These are phyloP conservation scores for Leccinum rimulosum DNA, from an alignment of 768 basidiomycete species.

Conservation along the genomic window DNA sequence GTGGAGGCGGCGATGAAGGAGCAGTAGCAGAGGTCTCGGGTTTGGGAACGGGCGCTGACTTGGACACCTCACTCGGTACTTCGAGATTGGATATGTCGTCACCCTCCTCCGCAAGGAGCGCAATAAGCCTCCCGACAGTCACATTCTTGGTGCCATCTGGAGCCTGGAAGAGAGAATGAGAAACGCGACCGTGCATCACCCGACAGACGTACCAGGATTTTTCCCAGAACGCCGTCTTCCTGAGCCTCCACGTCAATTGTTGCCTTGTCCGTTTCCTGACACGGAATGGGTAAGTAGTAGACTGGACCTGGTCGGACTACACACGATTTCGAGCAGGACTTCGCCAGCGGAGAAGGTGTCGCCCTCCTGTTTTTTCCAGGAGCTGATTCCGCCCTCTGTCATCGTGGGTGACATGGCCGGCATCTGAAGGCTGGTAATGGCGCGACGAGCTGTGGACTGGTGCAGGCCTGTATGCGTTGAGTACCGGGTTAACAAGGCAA, in stretches of 20 bases:
- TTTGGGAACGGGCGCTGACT: conserved; percentile 14
- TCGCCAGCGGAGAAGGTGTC: conserved; percentile 80
- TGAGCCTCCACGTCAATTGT: conserved; percentile 99
- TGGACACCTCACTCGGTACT: conserved; percentile 33
- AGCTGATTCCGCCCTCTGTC: conserved; percentile 90
- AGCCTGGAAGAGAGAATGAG: conserved; percentile 40
- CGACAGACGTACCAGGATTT: conserved; percentile 70
- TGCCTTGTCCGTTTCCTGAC: conserved; percentile 90
- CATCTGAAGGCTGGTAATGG: conserved; percentile 80
- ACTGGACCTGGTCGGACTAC: conserved; percentile 26
- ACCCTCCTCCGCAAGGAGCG: conserved; percentile 91
- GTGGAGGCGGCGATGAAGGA: conserved; percentile 18
- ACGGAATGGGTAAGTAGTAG: conserved; percentile 1
- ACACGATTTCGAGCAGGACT: conserved; percentile 84
- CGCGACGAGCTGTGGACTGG: conserved; percentile 47
- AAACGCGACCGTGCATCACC: neutral
- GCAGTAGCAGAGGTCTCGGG: conserved; percentile 22
- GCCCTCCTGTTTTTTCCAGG: conserved; percentile 89
- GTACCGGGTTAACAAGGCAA: neutral
- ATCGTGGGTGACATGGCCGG: conserved; percentile 98
- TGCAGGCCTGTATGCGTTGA: conserved; percentile 40
- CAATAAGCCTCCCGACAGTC: conserved; percentile 85
- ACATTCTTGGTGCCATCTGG: conserved; percentile 82
- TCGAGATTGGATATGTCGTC: conserved; percentile 90
- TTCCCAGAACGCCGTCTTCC: conserved; percentile 92